Evolutionary conservation across 129 eudicot genomes (phyloP), one percentile per base, ranked within the genome.

Genomic region (Kitagawia praeruptora): DNA sequence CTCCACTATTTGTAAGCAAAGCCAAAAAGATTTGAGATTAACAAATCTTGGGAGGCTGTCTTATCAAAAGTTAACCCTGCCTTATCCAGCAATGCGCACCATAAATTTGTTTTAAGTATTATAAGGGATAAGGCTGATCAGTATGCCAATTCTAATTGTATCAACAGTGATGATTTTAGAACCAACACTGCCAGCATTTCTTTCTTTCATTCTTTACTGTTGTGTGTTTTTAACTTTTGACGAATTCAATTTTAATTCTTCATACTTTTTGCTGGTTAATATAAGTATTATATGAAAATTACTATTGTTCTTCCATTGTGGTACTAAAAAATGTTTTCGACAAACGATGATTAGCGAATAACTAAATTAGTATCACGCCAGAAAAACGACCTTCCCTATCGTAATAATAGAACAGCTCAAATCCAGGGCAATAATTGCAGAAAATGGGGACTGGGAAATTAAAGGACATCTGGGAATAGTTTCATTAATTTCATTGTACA

Each of bases 381-480:
- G 8, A 0, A n/a, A 8, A n/a, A 23, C 1, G 67, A 21, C 5
- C 67, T n/a, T 58, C 67, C 67, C 14, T 3, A 3, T 23, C 15
- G 67, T 58, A 9, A 8, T 9, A 8, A n/a, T 34, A 58, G 14
- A 58, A 58, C 67, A n/a, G 34, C 67, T 58, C 13, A 46, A 77
- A 77, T 37, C 41, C 77, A 41, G 27, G 42, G 5, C 61, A 78
- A 64, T 78, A n/a, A 78, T 78, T 78, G 69, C 80, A 28, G 28
- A 18, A 47, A 47, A 78, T 63, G 25, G 48, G 67, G 73, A 27
- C 14, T 58, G n/a, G 71, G 64, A 54, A 39, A 21, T 19, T 77
- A 2, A n/a, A 38, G 23, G 47, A 19, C 51, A 53, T n/a, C 70
- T 27, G 40, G 67, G 15, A 10, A 58, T 54, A 6, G 67, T 78